A percentile compares a stretch with the other conserved stretches of the same genome.
These are phyloP conservation scores for Ceratocystiopsis sp. DNA, from an alignment of 2,329 filamentous ascomycete genomes.

Conservation along the genomic window DNA sequence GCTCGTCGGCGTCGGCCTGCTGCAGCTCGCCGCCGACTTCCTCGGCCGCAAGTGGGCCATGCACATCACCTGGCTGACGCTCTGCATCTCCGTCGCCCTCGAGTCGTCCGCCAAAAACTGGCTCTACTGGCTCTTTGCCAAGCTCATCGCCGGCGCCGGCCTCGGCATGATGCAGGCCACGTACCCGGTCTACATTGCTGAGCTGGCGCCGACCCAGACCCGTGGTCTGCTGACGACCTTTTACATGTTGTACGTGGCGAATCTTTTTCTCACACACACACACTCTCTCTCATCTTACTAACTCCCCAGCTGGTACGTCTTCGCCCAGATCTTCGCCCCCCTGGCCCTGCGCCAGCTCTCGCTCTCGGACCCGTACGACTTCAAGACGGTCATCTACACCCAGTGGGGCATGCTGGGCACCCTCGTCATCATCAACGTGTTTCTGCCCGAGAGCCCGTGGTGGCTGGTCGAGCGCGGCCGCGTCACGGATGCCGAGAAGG, in stretches of 20 bases:
- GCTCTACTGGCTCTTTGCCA: constrained; percentile 2
- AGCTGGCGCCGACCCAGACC: neutral
- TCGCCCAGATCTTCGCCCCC: constrained; percentile 1
- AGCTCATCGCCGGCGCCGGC: constrained; percentile 1
- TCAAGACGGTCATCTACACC: constrained; percentile 1
- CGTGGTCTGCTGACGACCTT: neutral
- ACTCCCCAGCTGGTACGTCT: neutral
- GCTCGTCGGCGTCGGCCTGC: constrained; percentile 1
- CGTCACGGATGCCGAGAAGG: neutral
- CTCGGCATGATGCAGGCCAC: constrained; percentile 2
- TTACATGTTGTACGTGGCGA: neutral
- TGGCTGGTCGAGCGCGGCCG: neutral
- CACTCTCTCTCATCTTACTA: too few relatives aligned
- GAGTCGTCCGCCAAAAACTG: neutral
- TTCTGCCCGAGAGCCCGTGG: neutral
- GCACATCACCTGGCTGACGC: constrained; percentile 1
- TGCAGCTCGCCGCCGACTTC: neutral
- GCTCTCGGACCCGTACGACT: neutral
- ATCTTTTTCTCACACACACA: neutral
- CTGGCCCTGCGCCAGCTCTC: neutral
- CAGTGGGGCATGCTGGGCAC: constrained; percentile 1
- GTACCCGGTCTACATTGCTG: constrained; percentile 1
- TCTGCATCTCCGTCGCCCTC: neutral
- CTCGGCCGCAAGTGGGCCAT: constrained; percentile 1
- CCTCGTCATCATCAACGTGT: neutral